Conservation (phyloP, 1,139 yeast genomes). For the Magnusiomyces magnusii region DNA sequence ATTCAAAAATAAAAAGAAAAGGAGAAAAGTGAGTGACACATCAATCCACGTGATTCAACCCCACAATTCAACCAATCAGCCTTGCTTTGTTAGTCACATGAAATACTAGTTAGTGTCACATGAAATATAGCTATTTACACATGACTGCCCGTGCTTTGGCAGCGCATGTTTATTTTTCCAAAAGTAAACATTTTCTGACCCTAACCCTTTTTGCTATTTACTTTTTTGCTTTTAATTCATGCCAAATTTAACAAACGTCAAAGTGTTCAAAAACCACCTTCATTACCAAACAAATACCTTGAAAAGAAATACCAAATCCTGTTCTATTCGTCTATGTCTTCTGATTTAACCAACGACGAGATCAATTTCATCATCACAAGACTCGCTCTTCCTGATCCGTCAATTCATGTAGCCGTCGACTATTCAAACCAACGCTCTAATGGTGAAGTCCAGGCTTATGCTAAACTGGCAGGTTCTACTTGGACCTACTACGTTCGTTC, state of each 20-base stretch:
- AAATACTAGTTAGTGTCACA: no score
- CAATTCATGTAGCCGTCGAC: conserved; percentile 40
- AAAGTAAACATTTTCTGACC: not conserved
- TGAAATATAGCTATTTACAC: no score
- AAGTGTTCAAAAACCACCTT: no score
- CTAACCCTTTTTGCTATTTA: not conserved
- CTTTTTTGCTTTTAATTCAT: not conserved
- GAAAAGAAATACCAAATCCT: no score
- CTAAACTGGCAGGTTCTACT: conserved; percentile 81
- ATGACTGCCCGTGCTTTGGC: no score
- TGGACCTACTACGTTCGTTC: conserved; percentile 94
- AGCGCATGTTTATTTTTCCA: no score
- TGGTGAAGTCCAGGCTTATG: conserved; percentile 90
- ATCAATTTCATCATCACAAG: conserved; percentile 41
- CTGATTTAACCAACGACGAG: conserved; percentile 28
- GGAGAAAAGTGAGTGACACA: no score
- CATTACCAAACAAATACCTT: no score
- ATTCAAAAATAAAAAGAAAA: no score
- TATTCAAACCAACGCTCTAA: conserved; percentile 64
- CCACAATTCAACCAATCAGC: not conserved
- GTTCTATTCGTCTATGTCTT: not conserved
- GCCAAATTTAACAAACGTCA: no score
- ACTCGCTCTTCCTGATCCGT: conserved; percentile 39
- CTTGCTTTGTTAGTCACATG: not conserved
- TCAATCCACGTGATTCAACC: not conserved